These are phyloP conservation scores for Pythium dissotocum DNA, from an alignment of 352 stramenopile genomes.

Conservation along the genomic window DNA sequence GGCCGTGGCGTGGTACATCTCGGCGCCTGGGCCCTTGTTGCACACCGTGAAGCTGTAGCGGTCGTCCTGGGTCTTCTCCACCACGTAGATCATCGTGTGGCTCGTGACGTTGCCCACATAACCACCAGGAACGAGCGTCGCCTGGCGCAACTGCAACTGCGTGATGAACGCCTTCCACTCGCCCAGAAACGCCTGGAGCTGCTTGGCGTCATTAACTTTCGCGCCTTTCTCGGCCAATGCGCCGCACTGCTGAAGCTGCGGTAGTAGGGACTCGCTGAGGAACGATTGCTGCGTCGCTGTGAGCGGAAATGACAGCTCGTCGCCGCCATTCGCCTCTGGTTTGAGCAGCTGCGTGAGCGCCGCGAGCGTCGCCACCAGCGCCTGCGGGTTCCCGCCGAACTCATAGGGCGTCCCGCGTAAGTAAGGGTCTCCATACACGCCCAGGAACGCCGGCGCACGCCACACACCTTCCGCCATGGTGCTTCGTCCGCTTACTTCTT, in stretches of 20 bases:
- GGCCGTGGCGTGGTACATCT: slow-evolving; percentile 77
- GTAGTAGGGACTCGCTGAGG: slow-evolving; percentile 45
- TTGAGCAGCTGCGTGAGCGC: slow-evolving; percentile 46
- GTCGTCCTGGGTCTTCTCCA: slow-evolving; percentile 65
- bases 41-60: slow-evolving; percentile 85
- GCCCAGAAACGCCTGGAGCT: slow-evolving; percentile 64
- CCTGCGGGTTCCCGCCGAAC: slow-evolving; percentile 66
- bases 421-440: slow-evolving; percentile 80
- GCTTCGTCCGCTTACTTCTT: slow-evolving; percentile 10
- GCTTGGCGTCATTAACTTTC: slow-evolving; percentile 61
- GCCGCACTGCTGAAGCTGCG: slow-evolving; percentile 53
- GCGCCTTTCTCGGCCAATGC: slow-evolving; percentile 56
- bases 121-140: slow-evolving; percentile 71
- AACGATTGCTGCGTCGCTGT: slow-evolving; percentile 52
- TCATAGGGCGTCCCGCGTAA: slow-evolving; percentile 79
- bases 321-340: slow-evolving; percentile 18
- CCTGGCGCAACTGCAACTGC: slow-evolving; percentile 40
- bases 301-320: slow-evolving; percentile 43
- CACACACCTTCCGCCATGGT: slow-evolving; percentile 46
- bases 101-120: slow-evolving; percentile 74
- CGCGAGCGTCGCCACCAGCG: slow-evolving; percentile 51
- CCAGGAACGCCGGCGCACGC: slow-evolving; percentile 66
- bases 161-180: slow-evolving; percentile 69
- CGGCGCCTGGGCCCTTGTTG: slow-evolving; percentile 84
- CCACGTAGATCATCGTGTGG: slow-evolving; percentile 82